Conservation (phyloP, 2,329 filamentous ascomycete genomes). For the Xenoacremonium recifei region DNA sequence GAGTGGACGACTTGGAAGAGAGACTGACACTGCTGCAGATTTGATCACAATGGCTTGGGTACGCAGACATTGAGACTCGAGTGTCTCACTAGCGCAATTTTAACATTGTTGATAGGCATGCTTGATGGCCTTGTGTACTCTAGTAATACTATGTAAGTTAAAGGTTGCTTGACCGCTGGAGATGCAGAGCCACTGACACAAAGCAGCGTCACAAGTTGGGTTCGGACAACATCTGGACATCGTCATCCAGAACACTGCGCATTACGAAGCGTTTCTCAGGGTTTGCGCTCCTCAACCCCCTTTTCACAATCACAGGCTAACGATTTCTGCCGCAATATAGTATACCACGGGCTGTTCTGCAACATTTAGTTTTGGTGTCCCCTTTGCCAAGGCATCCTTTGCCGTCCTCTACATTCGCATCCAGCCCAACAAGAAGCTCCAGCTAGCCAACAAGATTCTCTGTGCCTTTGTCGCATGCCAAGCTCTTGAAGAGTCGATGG, state of each 20-base stretch:
- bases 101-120: slow-evolving; percentile 9
- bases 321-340: too few relatives aligned
- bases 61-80: not conserved
- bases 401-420: slow-evolving; percentile 32
- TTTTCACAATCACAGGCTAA: not conserved
- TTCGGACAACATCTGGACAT: slow-evolving; percentile 7
- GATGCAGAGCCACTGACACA: not conserved
- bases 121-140: slow-evolving; percentile 7
- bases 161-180: not conserved
- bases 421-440: slow-evolving; percentile 22
- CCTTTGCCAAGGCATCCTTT: slow-evolving; percentile 31
- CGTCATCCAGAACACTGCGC: not conserved
- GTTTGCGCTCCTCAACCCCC: not conserved
- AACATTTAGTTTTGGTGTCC: slow-evolving; percentile 28
- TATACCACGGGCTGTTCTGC: slow-evolving; percentile 22
- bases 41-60: slow-evolving; percentile 13
- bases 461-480: slow-evolving; percentile 27
- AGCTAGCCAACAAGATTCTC: slow-evolving; percentile 27
- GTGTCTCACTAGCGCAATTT: not conserved
- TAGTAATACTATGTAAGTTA: slow-evolving; percentile 8
- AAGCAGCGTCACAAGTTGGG: slow-evolving; percentile 7
- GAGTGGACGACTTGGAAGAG: not conserved
- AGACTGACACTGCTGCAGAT: slow-evolving; percentile 6
- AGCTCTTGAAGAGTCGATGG: slow-evolving; percentile 27
- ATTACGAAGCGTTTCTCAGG: slow-evolving; percentile 11